Base-by-base conservation (phyloP, 176 grass and related monocot species). In the Ensete glaucum region DNA sequence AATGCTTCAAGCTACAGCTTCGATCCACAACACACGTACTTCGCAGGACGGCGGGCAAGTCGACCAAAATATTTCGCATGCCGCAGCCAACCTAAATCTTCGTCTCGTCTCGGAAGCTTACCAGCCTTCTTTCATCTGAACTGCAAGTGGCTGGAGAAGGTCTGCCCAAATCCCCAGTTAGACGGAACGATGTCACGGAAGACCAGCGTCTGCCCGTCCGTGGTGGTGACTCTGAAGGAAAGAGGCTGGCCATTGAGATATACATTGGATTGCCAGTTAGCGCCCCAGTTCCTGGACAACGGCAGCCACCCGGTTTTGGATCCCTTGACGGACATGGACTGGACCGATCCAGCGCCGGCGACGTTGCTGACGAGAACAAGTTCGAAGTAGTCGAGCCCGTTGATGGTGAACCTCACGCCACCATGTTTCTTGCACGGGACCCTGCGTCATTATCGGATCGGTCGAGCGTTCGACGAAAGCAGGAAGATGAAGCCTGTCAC, bases 201-300 rank as follows among this genome's bases (percentile, higher is more conserved):
- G 53, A 72, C 67, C 16, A 79, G 56, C 14, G 77, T 72, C 43
- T 62, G 66, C 54, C 77, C 77, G n/a, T 72, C 77, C 2, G 67
- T 50, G 1, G 52, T 55, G 15, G 77, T 62, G 19, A 79, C 77
- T 59, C 34, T 70, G 67, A 79, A 79, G 1, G 77, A 79, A 6
- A 79, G 77, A 8, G 77, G 50, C 67, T 71, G 77, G 25, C 77
- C 67, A 11, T 79, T 62, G 19, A 79, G 77, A 26, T 71, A 23
- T 4, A 53, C 77, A 17, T 71, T 79, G 19, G 77, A 79, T 16
- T 79, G 77, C 77, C 77, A 79, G 14, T 79, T 79, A 2, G 67
- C 77, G 6, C 77, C 77, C 77, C 77, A 79, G 77, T 79, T 79
- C 6, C 67, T 70, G 9, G 77, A 79, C 77, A 79, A 72, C 8